Conservation (phyloP, 495 filamentous ascomycete genomes). For the Astrothelium subdiscretum region DNA sequence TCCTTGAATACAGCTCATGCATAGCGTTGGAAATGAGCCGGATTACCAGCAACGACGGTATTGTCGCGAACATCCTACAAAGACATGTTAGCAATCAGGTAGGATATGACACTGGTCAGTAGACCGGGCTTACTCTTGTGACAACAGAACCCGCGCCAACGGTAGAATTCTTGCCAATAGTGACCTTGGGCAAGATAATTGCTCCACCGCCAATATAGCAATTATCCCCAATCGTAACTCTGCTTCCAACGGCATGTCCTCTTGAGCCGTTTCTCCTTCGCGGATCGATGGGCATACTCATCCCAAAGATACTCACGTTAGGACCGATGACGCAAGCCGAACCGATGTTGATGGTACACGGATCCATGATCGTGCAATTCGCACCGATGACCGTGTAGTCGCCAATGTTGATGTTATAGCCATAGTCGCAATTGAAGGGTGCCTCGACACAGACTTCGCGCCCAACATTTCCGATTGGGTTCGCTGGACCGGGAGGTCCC, state of each 20-base stretch:
- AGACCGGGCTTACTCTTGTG: conserved; percentile 22
- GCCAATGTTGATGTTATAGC: conserved; percentile 84
- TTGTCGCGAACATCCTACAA: conserved; percentile 44
- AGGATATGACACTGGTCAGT: not conserved
- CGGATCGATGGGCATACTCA: conserved; percentile 64
- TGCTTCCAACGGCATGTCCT: conserved; percentile 58
- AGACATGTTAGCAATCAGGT: conserved; percentile 1
- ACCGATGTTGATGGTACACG: conserved; percentile 62
- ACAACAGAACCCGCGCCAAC: conserved; percentile 31
- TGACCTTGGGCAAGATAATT: conserved; percentile 53
- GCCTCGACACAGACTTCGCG: conserved; percentile 71
- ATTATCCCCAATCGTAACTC: conserved; percentile 75
- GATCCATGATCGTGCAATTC: conserved; percentile 80
- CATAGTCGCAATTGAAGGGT: conserved; percentile 90
- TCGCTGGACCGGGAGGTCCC: conserved; percentile 14
- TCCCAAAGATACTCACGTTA: conserved; percentile 75
- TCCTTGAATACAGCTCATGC: not conserved
- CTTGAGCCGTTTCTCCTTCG: conserved; percentile 61
- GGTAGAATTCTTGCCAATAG: conserved; percentile 27
- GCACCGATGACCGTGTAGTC: conserved; percentile 77
- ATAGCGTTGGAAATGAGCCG: conserved; percentile 26
- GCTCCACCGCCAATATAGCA: conserved; percentile 81
- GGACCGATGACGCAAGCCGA: conserved; percentile 72
- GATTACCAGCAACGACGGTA: conserved; percentile 54
- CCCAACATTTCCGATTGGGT: conserved; percentile 53